A percentile compares a stretch with the other conserved stretches of the same genome.
Evolutionary conservation across 192 early-diverging fungal species (phyloP).

Genomic region (Coemansia interrupta): DNA sequence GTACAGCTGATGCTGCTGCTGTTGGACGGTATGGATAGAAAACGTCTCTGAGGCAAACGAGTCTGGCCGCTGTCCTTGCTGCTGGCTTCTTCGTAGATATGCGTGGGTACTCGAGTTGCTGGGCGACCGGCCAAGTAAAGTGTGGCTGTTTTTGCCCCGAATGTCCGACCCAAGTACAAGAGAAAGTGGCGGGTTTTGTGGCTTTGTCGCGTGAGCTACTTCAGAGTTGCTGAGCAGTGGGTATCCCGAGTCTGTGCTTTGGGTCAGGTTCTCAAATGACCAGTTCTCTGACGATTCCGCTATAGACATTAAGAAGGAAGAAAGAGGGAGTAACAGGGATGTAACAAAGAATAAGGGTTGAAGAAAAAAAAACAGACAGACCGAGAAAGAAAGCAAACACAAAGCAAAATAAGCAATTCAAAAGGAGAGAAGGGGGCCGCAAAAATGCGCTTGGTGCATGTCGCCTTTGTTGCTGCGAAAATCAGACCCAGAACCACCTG

Average conservation of each 20-base stretch:
- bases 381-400: slow-evolving; percentile 6
- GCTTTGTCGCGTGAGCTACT: neutral
- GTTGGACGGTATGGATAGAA: slow-evolving; percentile 16
- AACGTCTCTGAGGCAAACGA: slow-evolving; percentile 30
- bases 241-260: slow-evolving; percentile 43
- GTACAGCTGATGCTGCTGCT: slow-evolving; percentile 27
- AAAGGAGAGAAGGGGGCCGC: neutral
- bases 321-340: slow-evolving; percentile 2
- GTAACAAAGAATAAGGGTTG: neutral
- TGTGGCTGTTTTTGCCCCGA: slow-evolving; percentile 6
- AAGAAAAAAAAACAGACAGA: slow-evolving; percentile 9
- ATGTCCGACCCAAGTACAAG: slow-evolving; percentile 28
- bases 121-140: slow-evolving; percentile 19
- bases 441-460: neutral
- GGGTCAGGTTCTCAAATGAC: slow-evolving; percentile 52
- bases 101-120: slow-evolving; percentile 30
- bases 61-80: slow-evolving; percentile 15
- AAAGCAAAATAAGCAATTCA: slow-evolving; percentile 10
- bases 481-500: neutral
- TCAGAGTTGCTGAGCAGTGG: slow-evolving; percentile 7
- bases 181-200: slow-evolving; percentile 38
- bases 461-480: neutral
- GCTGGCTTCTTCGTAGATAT: slow-evolving; percentile 18
- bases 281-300: slow-evolving; percentile 64
- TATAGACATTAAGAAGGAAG: slow-evolving; percentile 32